These are phyloP conservation scores for Cutaneotrichosporon spelunceum DNA, from an alignment of 1,284 basidiomycete genomes.

Conservation along the genomic window DNA sequence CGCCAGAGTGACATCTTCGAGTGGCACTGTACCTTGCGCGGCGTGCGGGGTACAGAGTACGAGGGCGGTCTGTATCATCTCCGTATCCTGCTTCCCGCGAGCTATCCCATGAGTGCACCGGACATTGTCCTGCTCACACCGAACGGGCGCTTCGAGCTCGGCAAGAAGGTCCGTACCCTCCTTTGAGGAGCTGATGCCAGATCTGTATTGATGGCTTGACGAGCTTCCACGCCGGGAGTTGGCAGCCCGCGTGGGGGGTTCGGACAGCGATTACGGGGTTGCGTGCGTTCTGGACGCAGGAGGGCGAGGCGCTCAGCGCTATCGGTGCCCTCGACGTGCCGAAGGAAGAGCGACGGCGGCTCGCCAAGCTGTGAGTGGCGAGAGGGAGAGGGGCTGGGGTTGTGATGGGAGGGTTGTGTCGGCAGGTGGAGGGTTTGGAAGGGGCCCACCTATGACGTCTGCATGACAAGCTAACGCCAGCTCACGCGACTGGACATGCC, in stretches of 20 bases:
- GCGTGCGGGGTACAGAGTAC: slow-evolving; percentile 80
- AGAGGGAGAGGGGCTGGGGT: no score
- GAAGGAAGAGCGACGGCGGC: slow-evolving; percentile 68
- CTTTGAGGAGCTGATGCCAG: slow-evolving; percentile 52
- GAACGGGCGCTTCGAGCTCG: slow-evolving; percentile 89
- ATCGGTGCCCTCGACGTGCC: slow-evolving; percentile 85
- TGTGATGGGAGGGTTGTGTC: no score
- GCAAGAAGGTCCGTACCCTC: slow-evolving; percentile 69
- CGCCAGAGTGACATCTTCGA: slow-evolving; percentile 56
- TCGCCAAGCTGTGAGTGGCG: slow-evolving; percentile 69
- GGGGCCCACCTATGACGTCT: background rate
- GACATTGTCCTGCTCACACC: slow-evolving; percentile 93
- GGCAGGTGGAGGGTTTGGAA: slow-evolving; percentile 58
- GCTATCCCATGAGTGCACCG: slow-evolving; percentile 92
- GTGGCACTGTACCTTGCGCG: slow-evolving; percentile 96
- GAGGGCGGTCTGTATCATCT: slow-evolving; percentile 86
- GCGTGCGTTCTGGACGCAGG: slow-evolving; percentile 85
- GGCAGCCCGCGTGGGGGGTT: slow-evolving; percentile 98
- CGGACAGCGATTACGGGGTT: slow-evolving; percentile 91
- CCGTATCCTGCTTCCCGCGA: slow-evolving; percentile 81
- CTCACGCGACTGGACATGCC: slow-evolving; percentile 76
- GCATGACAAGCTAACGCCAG: slow-evolving; percentile 50
- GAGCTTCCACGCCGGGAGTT: slow-evolving; percentile 60
- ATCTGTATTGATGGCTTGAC: slow-evolving; percentile 88
- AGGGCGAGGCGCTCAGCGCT: slow-evolving; percentile 82